Evolutionary conservation across 1,284 basidiomycete genomes (phyloP).

Genomic region (Ceratobasidium sp.): DNA sequence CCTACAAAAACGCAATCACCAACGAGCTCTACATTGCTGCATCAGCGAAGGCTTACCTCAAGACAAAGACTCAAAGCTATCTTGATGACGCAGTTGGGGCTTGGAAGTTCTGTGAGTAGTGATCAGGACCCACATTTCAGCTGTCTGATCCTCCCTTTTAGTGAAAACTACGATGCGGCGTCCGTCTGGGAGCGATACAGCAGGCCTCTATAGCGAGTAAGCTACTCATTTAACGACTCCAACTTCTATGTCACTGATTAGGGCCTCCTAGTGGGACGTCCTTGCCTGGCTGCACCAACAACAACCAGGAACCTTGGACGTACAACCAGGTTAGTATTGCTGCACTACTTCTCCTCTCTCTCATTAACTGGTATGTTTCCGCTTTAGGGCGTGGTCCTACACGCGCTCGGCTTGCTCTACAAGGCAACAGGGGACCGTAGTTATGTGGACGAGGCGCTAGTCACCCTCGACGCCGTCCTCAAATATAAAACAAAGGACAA

Average conservation of each 20-base stretch:
- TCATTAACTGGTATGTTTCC: background rate
- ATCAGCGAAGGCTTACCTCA: slow-evolving; percentile 64
- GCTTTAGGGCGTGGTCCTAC: slow-evolving; percentile 13
- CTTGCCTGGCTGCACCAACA: slow-evolving; percentile 24
- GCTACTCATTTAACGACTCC: background rate
- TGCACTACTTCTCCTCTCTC: background rate
- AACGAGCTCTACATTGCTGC: slow-evolving; percentile 68
- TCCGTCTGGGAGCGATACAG: background rate
- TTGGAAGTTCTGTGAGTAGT: slow-evolving; percentile 32
- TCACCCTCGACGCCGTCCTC: slow-evolving; percentile 14
- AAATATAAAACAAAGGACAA: slow-evolving; percentile 7
- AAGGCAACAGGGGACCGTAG: slow-evolving; percentile 11
- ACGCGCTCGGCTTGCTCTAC: slow-evolving; percentile 19
- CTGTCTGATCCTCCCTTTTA: background rate
- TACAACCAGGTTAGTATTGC: slow-evolving; percentile 9
- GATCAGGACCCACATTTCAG: background rate
- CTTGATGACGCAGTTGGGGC: slow-evolving; percentile 61
- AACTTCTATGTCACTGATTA: background rate
- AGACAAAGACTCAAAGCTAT: slow-evolving; percentile 59
- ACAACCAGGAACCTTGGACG: slow-evolving; percentile 26
- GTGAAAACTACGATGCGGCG: slow-evolving; percentile 22
- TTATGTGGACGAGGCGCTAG: slow-evolving; percentile 17
- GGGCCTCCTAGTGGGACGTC: slow-evolving; percentile 7
- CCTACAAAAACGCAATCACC: slow-evolving; percentile 71
- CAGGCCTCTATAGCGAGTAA: slow-evolving; percentile 16